Base-by-base conservation (phyloP, 2,329 filamentous ascomycete genomes). In the Furcasterigmium furcatum region DNA sequence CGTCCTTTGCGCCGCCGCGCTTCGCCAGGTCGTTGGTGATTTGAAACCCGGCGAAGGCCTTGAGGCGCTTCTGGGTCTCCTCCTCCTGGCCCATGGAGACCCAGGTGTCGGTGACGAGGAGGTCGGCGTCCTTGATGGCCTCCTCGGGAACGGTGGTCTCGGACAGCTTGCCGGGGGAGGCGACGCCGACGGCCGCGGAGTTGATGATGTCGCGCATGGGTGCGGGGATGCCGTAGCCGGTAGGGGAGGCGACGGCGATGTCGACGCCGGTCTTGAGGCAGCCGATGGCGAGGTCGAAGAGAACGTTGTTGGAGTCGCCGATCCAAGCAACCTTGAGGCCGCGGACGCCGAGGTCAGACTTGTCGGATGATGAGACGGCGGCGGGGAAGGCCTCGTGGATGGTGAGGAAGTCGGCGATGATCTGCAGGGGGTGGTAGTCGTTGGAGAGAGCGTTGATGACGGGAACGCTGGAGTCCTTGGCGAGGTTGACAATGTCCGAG, bases 21-120 rank as follows among this genome's bases (percentile, higher is more conserved):
- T 85, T 80, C 2, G 91, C 92, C 55, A 99, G 74, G 36, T 94
- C 88, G 40, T 84, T 80, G 3, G 92, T 96, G 59, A 99, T 87
- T 64, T 96, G 92, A 69, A 91, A 99, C 13, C 92, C 91, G 24
- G 79, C 78, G 64, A 99, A 99, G 3, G 84, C 90, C 60, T 85
- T 80, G 49, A 96, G 64, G 42, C 89, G 77, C 73, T 87, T 86
- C 55, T 84, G 76, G 32, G 83, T 76, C 67, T 99, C 94, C 46
- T 81, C 82, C 67, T 99, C 94, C 68, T 97, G 92, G 39, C 94
- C 94, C 94, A 99, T 99, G 2, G 90, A 95, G 25, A 99, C 81
- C 94, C 94, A 99, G 1, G 94, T 99, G 61, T 99, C 94, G 1
- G 94, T 99, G 19, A 97, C 91, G 47, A 99, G 74, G 44, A 97